Base-by-base conservation (phyloP, 192 early-diverging fungal genomes). In the Rhizoclosmatium globosum region DNA sequence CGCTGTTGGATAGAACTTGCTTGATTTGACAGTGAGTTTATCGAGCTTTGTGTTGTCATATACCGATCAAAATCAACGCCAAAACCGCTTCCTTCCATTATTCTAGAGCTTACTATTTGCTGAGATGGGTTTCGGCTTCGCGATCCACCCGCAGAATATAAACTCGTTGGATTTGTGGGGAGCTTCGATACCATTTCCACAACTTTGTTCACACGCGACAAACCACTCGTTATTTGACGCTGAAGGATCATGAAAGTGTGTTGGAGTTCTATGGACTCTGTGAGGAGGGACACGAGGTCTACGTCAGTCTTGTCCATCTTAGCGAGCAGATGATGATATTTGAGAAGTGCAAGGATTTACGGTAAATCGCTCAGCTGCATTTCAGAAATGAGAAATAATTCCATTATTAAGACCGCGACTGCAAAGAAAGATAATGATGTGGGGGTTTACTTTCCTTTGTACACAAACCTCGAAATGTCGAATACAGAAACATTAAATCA, bases 251-350 rank as follows among this genome's bases (percentile, higher is more conserved):
- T 15, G 9, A 56, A n/a, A 9, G 53, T 56, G 9, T 56, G 53
- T 56, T 56, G 53, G 19, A 56, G 53, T n/a, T 56, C 53, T n/a
- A 56, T 15, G 53, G 53, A 56, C 53, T 56, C 53, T 56, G 53
- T 56, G 11, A 56, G 53, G 11, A 56, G 53, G 19, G 53, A 56
- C 9, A n/a, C 9, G 11, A n/a, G 11, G 53, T 56, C 53, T 9
- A 56, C 9, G 9, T 9, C 19, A 56, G 53, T 56, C 53, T 9
- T 15, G 53, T 9, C 53, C 53, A 56, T 56, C 19, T 56, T 56
- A 15, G 53, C 53, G 53, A 56, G 9, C 31, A 31, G 31, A 31
- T 31, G 31, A 31, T 31, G 31, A 31, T 31, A 31, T 31, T 31
- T 31, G 31, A 31, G 31, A 31, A 31, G 31, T 31, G 31, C 31